These are phyloP conservation scores for Alloascoidea africana DNA, from an alignment of 805 yeast species.

Conservation along the genomic window DNA sequence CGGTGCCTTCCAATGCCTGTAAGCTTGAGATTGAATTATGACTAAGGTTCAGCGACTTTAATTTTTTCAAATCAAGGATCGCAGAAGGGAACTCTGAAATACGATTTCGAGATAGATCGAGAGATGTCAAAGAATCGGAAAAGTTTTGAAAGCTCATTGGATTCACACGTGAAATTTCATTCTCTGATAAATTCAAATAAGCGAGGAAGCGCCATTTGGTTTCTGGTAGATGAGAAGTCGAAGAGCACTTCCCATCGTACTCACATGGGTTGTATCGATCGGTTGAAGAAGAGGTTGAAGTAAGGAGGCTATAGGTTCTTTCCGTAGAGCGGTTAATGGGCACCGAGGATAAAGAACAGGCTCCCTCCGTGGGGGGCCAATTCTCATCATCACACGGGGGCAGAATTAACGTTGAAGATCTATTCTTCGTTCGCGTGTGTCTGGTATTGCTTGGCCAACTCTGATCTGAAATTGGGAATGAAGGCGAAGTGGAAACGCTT, in stretches of 20 bases:
- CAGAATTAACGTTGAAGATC: too few species aligned
- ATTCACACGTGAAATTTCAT: slow-evolving; percentile 19
- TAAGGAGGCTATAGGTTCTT: slow-evolving; percentile 8
- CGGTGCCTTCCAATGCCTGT: slow-evolving; percentile 12
- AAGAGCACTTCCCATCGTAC: too few species aligned
- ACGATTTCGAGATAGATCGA: slow-evolving; percentile 41
- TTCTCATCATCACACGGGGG: too few species aligned
- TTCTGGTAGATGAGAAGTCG: slow-evolving; percentile 6
- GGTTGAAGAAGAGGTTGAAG: slow-evolving; percentile 12
- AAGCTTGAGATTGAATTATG: slow-evolving; percentile 31
- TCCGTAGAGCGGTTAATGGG: too few species aligned
- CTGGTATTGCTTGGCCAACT: too few species aligned
- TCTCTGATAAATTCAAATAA: slow-evolving; percentile 26
- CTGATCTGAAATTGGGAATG: too few species aligned
- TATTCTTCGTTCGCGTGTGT: too few species aligned
- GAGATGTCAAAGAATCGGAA: slow-evolving; percentile 20
- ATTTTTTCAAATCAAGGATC: slow-evolving; percentile 29
- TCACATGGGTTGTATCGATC: too few species aligned
- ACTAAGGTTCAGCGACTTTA: slow-evolving; percentile 44
- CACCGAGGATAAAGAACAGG: too few species aligned
- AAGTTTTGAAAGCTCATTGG: slow-evolving; percentile 16
- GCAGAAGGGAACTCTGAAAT: slow-evolving; percentile 38
- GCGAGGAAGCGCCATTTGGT: slow-evolving; percentile 22
- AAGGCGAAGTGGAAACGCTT: too few species aligned
- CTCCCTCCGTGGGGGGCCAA: too few species aligned